Evolutionary conservation across 345 rosid genomes (phyloP), one percentile per base, ranked within the genome.

Genomic region (Aurinia saxatilis): DNA sequence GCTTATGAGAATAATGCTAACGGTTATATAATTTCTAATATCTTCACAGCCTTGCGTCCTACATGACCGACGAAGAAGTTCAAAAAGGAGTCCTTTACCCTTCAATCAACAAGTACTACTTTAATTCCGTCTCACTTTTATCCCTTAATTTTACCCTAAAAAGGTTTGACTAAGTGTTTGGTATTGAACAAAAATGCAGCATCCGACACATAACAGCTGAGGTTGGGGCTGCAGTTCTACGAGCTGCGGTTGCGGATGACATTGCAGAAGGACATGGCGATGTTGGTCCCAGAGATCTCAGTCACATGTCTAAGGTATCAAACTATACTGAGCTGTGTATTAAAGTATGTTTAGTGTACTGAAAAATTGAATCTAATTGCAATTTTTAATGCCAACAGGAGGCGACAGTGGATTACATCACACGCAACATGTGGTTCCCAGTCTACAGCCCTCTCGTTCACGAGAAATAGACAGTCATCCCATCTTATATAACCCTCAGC

Each of bases 31-130:
- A 21, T 60, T 35, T 45, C 48, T 62, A 57, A 78, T 61, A 45
- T 58, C n/a, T n/a, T n/a, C n/a, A n/a, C n/a, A 93, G 99, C 83
- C 96, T 93, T 27, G 99, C 97, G 40, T 87, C 97, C 12, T 93
- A 90, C 81, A 93, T 93, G 81, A 87, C 86, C 0, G 89, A 93
- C 9, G 90, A 84, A 54, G 99, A 93, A 72, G 76, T 85, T 15
- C 75, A 78, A 63, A 77, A 68, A 6, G 99, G 99, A 61, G 70
- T 90, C 62, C 72, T 93, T 70, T 93, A 82, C 73, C 99, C 97
- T 60, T 93, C 96, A n/a, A 73, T 93, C 61, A 37, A 77, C 62
- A 77, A 95, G 99, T 93, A 81, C 47, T 50, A 10, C 30, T 42
- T 42, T 29, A 9, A 17, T 42, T 33, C 52, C 13, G 1, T 57